These are phyloP conservation scores for Lepidium didymum DNA, from an alignment of 345 rosid species.

Conservation along the genomic window DNA sequence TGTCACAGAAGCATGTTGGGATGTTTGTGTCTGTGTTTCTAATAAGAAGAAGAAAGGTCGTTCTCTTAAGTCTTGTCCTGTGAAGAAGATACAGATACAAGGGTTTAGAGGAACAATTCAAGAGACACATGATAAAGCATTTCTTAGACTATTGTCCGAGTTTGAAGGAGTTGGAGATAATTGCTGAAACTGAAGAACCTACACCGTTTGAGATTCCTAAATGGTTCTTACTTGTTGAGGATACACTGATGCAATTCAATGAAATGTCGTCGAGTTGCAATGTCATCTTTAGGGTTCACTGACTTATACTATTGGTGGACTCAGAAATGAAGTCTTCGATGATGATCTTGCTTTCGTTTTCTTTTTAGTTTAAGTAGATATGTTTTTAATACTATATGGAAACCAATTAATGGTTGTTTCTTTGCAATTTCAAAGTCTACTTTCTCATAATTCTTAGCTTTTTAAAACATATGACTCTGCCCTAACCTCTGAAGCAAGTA, in stretches of 20 bases:
- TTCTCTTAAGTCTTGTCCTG: neutral
- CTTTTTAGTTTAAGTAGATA: neutral
- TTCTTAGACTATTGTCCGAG: conserved; percentile 15
- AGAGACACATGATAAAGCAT: conserved; percentile 20
- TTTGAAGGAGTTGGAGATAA: conserved; percentile 4
- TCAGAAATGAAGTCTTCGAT: neutral
- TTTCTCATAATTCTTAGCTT: neutral
- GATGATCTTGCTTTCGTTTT: neutral
- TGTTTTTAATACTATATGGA: neutral
- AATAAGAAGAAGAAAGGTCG: neutral
- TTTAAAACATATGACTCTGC: neutral
- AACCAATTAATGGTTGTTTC: neutral
- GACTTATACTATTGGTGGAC: neutral
- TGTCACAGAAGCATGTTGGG: neutral
- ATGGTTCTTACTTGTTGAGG: neutral
- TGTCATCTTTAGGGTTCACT: neutral
- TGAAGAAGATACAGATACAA: conserved; percentile 1
- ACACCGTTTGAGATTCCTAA: conserved; percentile 2
- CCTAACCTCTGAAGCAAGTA: no score
- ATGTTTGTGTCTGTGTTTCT: conserved; percentile 14
- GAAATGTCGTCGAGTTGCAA: conserved; percentile 1
- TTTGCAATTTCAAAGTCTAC: neutral
- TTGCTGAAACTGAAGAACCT: neutral
- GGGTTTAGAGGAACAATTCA: conserved; percentile 12
- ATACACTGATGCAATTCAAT: neutral